A percentile compares a stretch with the other conserved stretches of the same genome.
phyloP scores from a whole-genome alignment of 139 green algal species.

The Chlorella sorokiniana region DNA sequence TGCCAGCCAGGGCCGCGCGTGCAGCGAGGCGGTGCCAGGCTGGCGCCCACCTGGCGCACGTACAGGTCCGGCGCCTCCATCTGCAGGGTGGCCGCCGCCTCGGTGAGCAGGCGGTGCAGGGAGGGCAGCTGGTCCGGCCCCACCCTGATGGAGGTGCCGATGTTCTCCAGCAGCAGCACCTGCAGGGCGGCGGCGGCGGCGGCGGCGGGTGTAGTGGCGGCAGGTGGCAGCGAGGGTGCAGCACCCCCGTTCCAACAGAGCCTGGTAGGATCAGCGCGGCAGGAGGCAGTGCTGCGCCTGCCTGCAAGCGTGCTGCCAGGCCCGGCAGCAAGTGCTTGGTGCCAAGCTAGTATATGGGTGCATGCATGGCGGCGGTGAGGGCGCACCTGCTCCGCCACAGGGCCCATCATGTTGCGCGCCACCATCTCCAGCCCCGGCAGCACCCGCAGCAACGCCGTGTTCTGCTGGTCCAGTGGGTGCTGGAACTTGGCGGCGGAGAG shows the following conservation, averaged over 20 bases:
- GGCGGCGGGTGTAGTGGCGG: not conserved
- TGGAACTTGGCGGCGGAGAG: conserved; percentile 16
- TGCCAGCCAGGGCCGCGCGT: not conserved
- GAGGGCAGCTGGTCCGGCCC: conserved; percentile 85
- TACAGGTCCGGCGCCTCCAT: conserved; percentile 92
- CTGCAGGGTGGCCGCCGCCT: conserved; percentile 74
- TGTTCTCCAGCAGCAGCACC: conserved; percentile 94
- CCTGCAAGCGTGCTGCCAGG: not conserved
- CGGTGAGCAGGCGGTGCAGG: conserved; percentile 74
- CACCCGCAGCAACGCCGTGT: conserved; percentile 82
- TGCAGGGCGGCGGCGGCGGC: conserved; percentile 43
- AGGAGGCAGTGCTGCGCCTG: too few relatives aligned
- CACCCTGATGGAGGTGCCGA: conserved; percentile 78
- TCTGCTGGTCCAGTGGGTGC: conserved; percentile 95
- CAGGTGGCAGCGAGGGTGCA: not conserved
- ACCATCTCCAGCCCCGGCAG: conserved; percentile 87
- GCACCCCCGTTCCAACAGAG: too few relatives aligned
- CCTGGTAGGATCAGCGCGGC: too few relatives aligned
- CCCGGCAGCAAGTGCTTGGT: too few relatives aligned
- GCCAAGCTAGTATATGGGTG: too few relatives aligned
- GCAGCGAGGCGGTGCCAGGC: not conserved
- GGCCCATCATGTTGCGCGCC: conserved; percentile 75
- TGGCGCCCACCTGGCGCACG: conserved; percentile 64
- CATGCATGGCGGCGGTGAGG: not conserved
- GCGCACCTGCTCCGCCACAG: conserved; percentile 22